Percentiles rank a stretch among this genome's conserved stretches.
These are phyloP conservation scores for Trichopus zeylanicus DNA, from an alignment of 116 monocot genomes.

Conservation along the genomic window DNA sequence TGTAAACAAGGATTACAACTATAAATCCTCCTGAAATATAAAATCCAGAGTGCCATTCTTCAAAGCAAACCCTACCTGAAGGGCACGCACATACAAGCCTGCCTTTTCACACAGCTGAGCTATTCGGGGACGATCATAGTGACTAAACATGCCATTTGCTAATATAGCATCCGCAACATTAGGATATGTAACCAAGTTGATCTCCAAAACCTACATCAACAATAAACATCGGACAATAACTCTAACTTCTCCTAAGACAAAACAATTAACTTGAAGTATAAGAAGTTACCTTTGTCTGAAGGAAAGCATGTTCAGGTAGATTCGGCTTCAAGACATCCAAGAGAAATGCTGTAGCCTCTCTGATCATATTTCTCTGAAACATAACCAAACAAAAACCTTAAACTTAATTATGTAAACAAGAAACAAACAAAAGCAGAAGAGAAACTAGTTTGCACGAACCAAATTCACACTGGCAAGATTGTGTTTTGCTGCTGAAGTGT, in stretches of 20 bases:
- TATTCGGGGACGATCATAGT: too few species aligned
- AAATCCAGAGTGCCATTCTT: too few species aligned
- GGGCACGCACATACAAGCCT: constrained; percentile 81
- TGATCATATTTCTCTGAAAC: constrained; percentile 82
- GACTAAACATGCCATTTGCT: constrained; percentile 99
- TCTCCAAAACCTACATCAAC: constrained; percentile 79
- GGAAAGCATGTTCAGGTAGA: constrained; percentile 95
- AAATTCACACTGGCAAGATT: too few species aligned
- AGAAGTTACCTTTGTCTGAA: constrained; percentile 80
- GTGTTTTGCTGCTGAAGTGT: too few species aligned
- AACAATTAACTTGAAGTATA: neutral
- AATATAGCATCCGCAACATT: constrained; percentile 99
- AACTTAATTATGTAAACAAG: too few species aligned
- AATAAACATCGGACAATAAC: constrained; percentile 3
- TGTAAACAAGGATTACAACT: neutral
- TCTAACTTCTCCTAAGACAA: neutral
- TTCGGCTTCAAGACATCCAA: constrained; percentile 98
- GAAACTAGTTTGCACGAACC: too few species aligned
- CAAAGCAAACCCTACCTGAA: constrained; percentile 49
- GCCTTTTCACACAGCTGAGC: constrained; percentile 98
- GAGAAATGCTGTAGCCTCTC: constrained; percentile 97
- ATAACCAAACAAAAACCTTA: neutral
- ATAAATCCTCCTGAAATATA: neutral
- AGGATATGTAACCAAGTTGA: constrained; percentile 97
- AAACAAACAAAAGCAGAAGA: constrained; percentile 5